Base-by-base conservation (phyloP, 805 yeast species). In the Ogataea salicorniae region DNA sequence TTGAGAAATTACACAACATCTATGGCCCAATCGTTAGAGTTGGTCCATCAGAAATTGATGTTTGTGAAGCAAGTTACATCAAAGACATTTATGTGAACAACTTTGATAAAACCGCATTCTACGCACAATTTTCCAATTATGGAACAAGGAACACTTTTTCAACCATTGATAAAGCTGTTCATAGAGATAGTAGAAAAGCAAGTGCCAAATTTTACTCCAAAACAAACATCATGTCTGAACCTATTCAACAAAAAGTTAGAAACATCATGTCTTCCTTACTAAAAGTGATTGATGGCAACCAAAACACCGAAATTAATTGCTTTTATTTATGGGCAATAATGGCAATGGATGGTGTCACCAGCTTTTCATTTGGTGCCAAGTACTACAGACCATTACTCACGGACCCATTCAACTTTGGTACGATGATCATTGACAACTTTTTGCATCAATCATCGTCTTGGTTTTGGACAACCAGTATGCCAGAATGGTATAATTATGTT, bases 271-370 rank as follows among this genome's bases (percentile, higher is more conserved):
- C 56, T 1, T 57, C 64, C 39, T 55, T 67, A 6, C 51, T 67
- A 35, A 35, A 48, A 13, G 50, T 53, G 3, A 52, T 73, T 18
- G 48, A 53, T 41, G 18, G 46, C 14, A 16, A 62, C 52, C 46
- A 42, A 43, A 49, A 22, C 1, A 40, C 57, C 9, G 64, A 74
- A 33, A 56, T 82, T 37, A 84, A 84, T 43, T 82, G 79, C 3
- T 80, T 79, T 55, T 70, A 77, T 17, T 60, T 84, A n/a, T 84
- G 83, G 70, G 81, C 81, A n/a, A 67, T 82, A 16, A 68, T 84
- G 57, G 90, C 91, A 5, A 77, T 84, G 80, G 90, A 84, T 56
- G 83, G 80, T 4, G 80, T 83, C 1, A 74, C 83, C 1, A 73
- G 75, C 18, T 81, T 82, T 57, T 79, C 80, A 47, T 71, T 81